phyloP scores from a whole-genome alignment of 306 rosid species.

The Begonia loranthoides region DNA sequence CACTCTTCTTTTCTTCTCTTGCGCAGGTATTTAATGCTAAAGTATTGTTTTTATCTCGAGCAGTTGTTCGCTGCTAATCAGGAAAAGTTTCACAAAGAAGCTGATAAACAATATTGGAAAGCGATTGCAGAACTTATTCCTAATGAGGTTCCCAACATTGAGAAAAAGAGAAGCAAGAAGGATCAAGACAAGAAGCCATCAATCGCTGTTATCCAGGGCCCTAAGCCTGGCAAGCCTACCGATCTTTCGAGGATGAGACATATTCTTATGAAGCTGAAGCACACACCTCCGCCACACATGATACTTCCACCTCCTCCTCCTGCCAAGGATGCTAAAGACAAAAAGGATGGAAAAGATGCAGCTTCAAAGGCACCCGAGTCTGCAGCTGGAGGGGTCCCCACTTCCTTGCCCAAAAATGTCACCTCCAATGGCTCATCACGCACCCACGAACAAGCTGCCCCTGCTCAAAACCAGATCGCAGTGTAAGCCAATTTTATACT shows the following conservation, averaged over 20 bases:
- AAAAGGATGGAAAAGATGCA: conserved; percentile 43
- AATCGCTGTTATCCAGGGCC: conserved; percentile 80
- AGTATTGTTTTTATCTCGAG: conserved; percentile 8
- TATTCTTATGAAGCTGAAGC: conserved; percentile 83
- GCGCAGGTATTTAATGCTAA: not conserved
- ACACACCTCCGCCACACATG: conserved; percentile 97
- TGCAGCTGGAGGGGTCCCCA: conserved; percentile 32
- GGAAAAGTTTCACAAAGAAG: conserved; percentile 95
- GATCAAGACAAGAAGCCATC: conserved; percentile 94
- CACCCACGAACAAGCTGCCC: conserved; percentile 33
- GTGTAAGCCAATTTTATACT: conserved; percentile 13
- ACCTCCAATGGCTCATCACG: conserved; percentile 37
- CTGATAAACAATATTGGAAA: conserved; percentile 96
- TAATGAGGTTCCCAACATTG: conserved; percentile 82
- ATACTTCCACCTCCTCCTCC: conserved; percentile 74
- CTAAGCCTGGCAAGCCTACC: conserved; percentile 96
- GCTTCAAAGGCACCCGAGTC: conserved; percentile 40
- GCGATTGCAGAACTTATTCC: conserved; percentile 92
- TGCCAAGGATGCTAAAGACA: conserved; percentile 20
- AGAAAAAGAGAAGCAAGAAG: conserved; percentile 90
- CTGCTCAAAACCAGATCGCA: conserved; percentile 34
- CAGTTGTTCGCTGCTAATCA: conserved; percentile 68
- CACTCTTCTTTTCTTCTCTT: conserved; percentile 4
- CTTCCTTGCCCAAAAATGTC: conserved; percentile 40
- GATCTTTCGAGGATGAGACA: conserved; percentile 93